phyloP scores from a whole-genome alignment of 208 protist species.

The Acanthamoeba lugdunensis region DNA sequence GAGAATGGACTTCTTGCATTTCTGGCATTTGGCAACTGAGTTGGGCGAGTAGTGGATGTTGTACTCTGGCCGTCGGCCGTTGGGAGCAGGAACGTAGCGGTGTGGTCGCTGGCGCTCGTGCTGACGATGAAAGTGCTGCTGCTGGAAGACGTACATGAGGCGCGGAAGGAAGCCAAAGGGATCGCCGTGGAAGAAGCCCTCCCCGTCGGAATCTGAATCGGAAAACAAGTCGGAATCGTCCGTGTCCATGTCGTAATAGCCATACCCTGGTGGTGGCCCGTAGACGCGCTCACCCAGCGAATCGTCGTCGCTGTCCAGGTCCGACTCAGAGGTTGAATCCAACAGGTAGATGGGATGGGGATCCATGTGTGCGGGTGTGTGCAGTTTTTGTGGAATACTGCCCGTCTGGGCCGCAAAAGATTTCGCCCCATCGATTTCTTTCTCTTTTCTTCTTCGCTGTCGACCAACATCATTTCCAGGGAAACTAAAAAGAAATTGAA shows the following conservation, averaged over 20 bases:
- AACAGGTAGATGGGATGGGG: not conserved
- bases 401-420: too few relatives aligned
- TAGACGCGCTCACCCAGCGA: not conserved
- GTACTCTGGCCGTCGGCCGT: not conserved
- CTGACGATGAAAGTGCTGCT: not conserved
- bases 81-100: not conserved
- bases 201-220: too few relatives aligned
- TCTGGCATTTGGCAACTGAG: not conserved
- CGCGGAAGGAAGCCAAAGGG: not conserved
- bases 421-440: too few relatives aligned
- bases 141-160: not conserved
- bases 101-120: not conserved
- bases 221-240: not conserved
- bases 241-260: not conserved
- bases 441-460: too few relatives aligned
- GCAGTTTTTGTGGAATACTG: too few relatives aligned
- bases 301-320: not conserved
- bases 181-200: not conserved
- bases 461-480: too few relatives aligned
- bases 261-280: not conserved
- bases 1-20: not conserved
- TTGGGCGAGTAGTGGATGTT: constrained; percentile 18
- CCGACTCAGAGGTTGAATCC: not conserved
- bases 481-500: too few relatives aligned
- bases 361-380: not conserved